Conservation (phyloP, 2,329 filamentous ascomycete species). For the Clonostachys byssicola region DNA sequence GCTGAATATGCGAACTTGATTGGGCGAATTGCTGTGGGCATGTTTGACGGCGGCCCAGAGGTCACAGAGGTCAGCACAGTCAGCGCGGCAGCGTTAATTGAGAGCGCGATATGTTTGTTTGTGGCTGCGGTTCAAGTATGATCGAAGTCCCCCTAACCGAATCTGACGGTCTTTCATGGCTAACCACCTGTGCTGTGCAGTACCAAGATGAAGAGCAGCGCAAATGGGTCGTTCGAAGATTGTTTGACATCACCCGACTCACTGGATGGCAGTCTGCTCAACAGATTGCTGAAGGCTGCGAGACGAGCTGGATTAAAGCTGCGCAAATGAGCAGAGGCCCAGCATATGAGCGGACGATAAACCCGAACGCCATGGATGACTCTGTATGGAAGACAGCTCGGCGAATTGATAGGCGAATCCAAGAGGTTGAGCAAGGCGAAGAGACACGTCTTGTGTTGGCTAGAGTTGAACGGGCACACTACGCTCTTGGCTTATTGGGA, state of each 20-base stretch:
- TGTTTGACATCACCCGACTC: slow-evolving; percentile 71
- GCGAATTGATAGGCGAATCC: slow-evolving; percentile 46
- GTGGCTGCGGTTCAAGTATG: slow-evolving; percentile 74
- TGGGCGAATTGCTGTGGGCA: slow-evolving; percentile 74
- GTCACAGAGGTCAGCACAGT: slow-evolving; percentile 65
- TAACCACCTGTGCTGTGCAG: slow-evolving; percentile 32
- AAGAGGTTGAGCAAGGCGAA: slow-evolving; percentile 34
- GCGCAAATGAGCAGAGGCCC: slow-evolving; percentile 72
- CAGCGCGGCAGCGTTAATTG: slow-evolving; percentile 76
- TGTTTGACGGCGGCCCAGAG: slow-evolving; percentile 50
- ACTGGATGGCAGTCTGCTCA: slow-evolving; percentile 86
- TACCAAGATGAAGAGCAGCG: slow-evolving; percentile 70
- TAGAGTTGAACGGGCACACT: slow-evolving; percentile 61
- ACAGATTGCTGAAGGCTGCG: slow-evolving; percentile 79
- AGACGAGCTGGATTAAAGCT: slow-evolving; percentile 77
- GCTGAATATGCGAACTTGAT: slow-evolving; percentile 67
- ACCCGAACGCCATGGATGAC: slow-evolving; percentile 18
- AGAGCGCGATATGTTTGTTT: slow-evolving; percentile 79
- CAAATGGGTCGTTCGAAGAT: slow-evolving; percentile 69
- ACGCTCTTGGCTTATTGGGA: slow-evolving; percentile 73
- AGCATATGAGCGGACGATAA: slow-evolving; percentile 52
- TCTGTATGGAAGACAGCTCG: slow-evolving; percentile 33
- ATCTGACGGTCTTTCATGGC: neutral
- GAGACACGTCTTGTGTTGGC: slow-evolving; percentile 52
- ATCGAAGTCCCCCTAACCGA: neutral